These are phyloP conservation scores for Rosa chinensis DNA, from an alignment of 306 rosid genomes.

Conservation along the genomic window DNA sequence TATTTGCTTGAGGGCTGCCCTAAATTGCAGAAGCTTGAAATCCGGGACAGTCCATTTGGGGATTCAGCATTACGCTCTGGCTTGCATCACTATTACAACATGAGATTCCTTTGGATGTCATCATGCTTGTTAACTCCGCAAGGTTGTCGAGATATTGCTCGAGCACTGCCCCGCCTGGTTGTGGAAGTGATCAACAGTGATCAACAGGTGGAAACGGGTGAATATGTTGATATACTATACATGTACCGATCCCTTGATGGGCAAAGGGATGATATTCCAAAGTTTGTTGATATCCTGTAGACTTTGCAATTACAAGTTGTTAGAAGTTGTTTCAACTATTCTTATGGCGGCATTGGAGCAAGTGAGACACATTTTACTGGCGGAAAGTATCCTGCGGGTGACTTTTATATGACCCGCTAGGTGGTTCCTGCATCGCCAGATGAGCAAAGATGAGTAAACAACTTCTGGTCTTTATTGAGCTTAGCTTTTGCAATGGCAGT, in stretches of 20 bases:
- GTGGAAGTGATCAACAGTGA: constrained; percentile 60
- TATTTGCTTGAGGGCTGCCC: constrained; percentile 73
- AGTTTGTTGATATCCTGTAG: constrained; percentile 59
- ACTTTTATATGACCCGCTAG: constrained; percentile 42
- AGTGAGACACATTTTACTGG: constrained; percentile 16
- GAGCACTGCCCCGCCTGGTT: constrained; percentile 57
- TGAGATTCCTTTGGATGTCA: constrained; percentile 97
- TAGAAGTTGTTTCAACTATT: constrained; percentile 31
- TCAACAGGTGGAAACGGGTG: constrained; percentile 8
- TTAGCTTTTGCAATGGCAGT: constrained; percentile 29
- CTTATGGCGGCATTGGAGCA: constrained; percentile 31
- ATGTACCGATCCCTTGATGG: constrained; percentile 69
- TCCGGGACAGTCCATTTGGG: constrained; percentile 89
- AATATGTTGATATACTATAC: constrained; percentile 37
- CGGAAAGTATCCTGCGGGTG: constrained; percentile 31
- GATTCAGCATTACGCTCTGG: constrained; percentile 70
- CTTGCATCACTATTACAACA: constrained; percentile 74
- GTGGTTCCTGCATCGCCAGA: constrained; percentile 37
- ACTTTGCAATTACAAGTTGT: constrained; percentile 22
- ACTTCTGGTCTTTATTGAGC: constrained; percentile 26
- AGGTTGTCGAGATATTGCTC: constrained; percentile 73
- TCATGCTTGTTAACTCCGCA: constrained; percentile 55
- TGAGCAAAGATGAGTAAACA: constrained; percentile 30
- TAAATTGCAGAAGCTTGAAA: constrained; percentile 82
- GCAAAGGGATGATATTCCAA: constrained; percentile 67